Evolutionary conservation across 768 basidiomycete species (phyloP).

Genomic region (Collybia mongolica): DNA sequence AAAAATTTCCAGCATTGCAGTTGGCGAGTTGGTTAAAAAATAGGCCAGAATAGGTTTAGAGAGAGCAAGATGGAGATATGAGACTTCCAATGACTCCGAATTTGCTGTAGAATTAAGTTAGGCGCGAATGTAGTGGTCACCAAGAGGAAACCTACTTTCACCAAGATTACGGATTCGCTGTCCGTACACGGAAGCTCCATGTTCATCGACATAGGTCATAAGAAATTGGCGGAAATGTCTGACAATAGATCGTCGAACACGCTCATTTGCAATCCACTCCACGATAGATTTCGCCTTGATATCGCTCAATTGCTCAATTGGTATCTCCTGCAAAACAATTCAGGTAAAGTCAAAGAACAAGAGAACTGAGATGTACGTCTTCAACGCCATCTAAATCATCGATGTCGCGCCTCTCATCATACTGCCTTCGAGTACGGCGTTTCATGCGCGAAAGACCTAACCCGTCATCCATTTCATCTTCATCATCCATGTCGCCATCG

Average conservation of each 20-base stretch:
- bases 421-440: conserved; percentile 81
- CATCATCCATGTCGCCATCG: conserved; percentile 79
- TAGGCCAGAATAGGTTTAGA: conserved; percentile 96
- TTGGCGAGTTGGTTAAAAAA: conserved; percentile 93
- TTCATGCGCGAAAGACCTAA: conserved; percentile 71
- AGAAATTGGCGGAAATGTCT: conserved; percentile 94
- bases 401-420: conserved; percentile 87
- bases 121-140: conserved; percentile 4
- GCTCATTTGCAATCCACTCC: conserved; percentile 95
- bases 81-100: conserved; percentile 96
- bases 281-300: conserved; percentile 97
- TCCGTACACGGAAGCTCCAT: conserved; percentile 90
- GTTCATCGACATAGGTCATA: conserved; percentile 93
- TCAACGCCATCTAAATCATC: conserved; percentile 91
- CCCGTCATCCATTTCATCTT: conserved; percentile 69
- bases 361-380: conserved; percentile 55
- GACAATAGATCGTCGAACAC: conserved; percentile 86
- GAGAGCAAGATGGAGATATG: conserved; percentile 89
- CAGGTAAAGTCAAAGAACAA: not conserved
- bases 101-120: conserved; percentile 59
- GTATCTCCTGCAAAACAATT: conserved; percentile 68
- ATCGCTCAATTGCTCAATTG: conserved; percentile 93
- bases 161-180: conserved; percentile 91
- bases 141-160: conserved; percentile 64
- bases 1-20: conserved; percentile 90